phyloP scores from a whole-genome alignment of 2,329 filamentous ascomycete species.

The Paracorniculantispora psalliotae region DNA sequence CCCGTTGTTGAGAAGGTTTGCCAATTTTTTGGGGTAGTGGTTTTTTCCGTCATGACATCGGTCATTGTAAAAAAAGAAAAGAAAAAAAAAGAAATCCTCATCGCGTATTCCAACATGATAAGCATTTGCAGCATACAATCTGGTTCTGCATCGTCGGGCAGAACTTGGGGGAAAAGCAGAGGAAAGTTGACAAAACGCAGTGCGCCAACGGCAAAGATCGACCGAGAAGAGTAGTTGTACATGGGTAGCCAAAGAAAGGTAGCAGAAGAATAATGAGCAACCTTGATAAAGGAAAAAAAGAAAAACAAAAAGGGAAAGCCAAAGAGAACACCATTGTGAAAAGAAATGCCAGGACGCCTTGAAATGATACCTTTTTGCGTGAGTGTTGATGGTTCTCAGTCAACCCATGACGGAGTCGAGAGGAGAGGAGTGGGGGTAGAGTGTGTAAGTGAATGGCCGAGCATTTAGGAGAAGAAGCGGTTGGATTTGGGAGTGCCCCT shows the following conservation, averaged over 20 bases:
- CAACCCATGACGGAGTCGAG: conserved; percentile 2
- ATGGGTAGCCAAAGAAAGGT: conserved; percentile 20
- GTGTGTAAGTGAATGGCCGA: background rate
- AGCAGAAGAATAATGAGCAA: background rate
- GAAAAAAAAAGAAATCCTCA: background rate
- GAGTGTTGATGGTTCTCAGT: background rate
- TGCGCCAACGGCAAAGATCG: conserved; percentile 5
- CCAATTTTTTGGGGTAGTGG: background rate
- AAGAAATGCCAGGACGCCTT: conserved; percentile 10
- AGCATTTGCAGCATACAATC: background rate
- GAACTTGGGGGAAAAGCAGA: background rate
- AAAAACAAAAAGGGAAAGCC: conserved; percentile 10
- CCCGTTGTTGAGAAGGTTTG: background rate
- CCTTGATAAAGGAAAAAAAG: background rate
- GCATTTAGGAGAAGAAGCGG: conserved; percentile 30
- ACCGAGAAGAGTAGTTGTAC: conserved; percentile 31
- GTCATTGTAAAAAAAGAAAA: background rate
- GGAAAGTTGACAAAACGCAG: background rate
- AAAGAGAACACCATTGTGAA: background rate
- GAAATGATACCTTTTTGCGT: conserved; percentile 3
- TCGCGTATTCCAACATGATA: background rate
- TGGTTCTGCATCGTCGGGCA: background rate
- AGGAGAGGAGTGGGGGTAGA: background rate
- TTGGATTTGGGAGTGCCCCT: conserved; percentile 44
- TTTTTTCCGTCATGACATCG: background rate